phyloP scores from a whole-genome alignment of 2,329 filamentous ascomycete genomes.

The Fusarium chuoi region DNA sequence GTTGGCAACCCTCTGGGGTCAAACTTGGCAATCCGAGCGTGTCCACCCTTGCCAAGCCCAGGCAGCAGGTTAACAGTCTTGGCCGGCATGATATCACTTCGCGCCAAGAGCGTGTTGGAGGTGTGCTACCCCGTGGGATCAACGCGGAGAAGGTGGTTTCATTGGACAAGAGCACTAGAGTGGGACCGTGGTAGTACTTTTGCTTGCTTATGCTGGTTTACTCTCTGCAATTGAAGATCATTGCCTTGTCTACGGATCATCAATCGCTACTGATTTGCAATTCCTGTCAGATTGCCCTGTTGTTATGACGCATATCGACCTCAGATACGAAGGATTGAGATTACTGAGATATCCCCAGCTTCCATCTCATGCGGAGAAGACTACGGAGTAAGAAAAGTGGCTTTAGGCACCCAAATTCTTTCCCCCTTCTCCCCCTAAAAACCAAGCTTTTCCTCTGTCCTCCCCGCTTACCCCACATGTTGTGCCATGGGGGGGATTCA shows the following conservation, averaged over 20 bases:
- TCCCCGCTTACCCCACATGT: slow-evolving; percentile 23
- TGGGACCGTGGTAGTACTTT: neutral
- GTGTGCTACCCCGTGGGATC: slow-evolving; percentile 24
- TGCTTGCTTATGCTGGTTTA: neutral
- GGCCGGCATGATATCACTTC: slow-evolving; percentile 19
- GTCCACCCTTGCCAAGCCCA: slow-evolving; percentile 20
- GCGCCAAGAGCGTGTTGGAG: slow-evolving; percentile 11
- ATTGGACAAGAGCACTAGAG: neutral
- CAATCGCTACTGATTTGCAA: rapidly evolving
- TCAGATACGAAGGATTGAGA: neutral
- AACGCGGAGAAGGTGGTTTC: slow-evolving; percentile 2
- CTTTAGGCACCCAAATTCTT: slow-evolving; percentile 27
- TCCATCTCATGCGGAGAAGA: neutral
- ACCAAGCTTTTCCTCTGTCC: slow-evolving; percentile 14
- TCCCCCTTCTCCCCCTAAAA: neutral
- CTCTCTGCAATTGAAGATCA: neutral
- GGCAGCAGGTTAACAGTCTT: slow-evolving; percentile 30
- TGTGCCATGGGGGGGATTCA: neutral
- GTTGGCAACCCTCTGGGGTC: slow-evolving; percentile 14
- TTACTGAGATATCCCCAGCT: neutral
- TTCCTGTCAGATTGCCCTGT: too few relatives aligned
- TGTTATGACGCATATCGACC: neutral
- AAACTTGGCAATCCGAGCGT: slow-evolving; percentile 22
- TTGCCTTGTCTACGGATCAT: neutral
- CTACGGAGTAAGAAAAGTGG: neutral